phyloP scores from a whole-genome alignment of 148 eudicot genomes.

The Diospyros kaki region DNA sequence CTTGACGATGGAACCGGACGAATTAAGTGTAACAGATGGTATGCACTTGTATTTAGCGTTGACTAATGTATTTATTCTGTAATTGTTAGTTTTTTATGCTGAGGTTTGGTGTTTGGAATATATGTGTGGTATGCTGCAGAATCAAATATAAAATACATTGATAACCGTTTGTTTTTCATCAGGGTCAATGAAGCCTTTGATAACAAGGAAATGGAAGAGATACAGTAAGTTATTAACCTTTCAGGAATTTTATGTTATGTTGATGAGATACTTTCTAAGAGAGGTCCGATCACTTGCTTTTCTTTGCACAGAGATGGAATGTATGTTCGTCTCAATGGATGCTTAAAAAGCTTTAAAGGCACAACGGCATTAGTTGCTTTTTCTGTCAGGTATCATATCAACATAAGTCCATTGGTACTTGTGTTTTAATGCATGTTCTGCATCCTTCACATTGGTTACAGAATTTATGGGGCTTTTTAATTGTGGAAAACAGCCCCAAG shows the following conservation, averaged over 20 bases:
- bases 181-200: constrained; percentile 85
- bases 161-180: neutral
- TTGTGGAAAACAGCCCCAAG: too few relatives aligned
- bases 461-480: too few relatives aligned
- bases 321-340: constrained; percentile 71
- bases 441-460: neutral
- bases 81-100: too few relatives aligned
- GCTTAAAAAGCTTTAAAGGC: constrained; percentile 61
- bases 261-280: neutral
- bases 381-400: constrained; percentile 52
- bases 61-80: too few relatives aligned
- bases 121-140: neutral
- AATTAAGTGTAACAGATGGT: constrained; percentile 62
- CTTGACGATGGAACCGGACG: constrained; percentile 68
- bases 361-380: constrained; percentile 62
- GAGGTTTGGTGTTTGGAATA: neutral
- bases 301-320: constrained; percentile 56
- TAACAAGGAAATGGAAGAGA: constrained; percentile 63
- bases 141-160: neutral
- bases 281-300: neutral
- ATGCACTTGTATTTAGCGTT: neutral
- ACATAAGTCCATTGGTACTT: neutral
- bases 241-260: neutral
- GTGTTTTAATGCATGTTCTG: neutral
- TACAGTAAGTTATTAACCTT: constrained; percentile 44